Evolutionary conservation across 805 yeast genomes (phyloP), one percentile per base, ranked within the genome.

Genomic region (Wilhelminamyces savonicus): DNA sequence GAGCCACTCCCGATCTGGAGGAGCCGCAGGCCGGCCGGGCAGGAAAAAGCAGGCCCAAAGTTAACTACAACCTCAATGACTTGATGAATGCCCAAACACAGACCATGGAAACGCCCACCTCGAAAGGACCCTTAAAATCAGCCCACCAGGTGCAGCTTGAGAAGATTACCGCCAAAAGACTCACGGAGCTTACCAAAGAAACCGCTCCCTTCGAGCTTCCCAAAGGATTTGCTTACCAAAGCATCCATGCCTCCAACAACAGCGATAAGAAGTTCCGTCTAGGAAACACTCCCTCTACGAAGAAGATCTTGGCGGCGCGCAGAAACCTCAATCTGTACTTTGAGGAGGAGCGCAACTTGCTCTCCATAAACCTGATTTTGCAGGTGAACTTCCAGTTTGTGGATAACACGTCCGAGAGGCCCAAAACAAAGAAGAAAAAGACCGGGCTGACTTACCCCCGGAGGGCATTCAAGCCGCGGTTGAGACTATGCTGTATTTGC

Each of bases 281-380:
- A 16, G 71, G 71, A 4, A 62, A 61, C 30, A 64, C 71, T 11
- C 69, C 69, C 7, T 48, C 66, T 9, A 61, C 71, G 4, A 64
- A 64, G 43, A 53, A 48, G 28, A 62, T 65, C 13, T 39, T 65
- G 18, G 58, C 69, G 16, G 68, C 70, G 1, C 46, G 62, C 19
- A 46, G 71, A 23, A 65, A 62, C 43, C 54, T 65, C 40, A 62
- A 59, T 33, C 58, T 55, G 54, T 64, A 64, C 37, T 63, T 64
- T 33, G 71, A 65, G 43, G 70, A 65, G 38, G 71, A 65, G 36
- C 45, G 66, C 18, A 63, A 65, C 43, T 50, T 62, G 40, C 58
- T 65, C 8, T 52, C 67, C 14, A 52, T 64, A 29, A 65, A 65
- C 40, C 46, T 67, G 18, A 63, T 65, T n/a, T 49, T 64, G 30